A percentile compares a stretch with the other conserved stretches of the same genome.
phyloP scores from a whole-genome alignment of 2,329 filamentous ascomycete genomes.

The Epichloe elymi region DNA sequence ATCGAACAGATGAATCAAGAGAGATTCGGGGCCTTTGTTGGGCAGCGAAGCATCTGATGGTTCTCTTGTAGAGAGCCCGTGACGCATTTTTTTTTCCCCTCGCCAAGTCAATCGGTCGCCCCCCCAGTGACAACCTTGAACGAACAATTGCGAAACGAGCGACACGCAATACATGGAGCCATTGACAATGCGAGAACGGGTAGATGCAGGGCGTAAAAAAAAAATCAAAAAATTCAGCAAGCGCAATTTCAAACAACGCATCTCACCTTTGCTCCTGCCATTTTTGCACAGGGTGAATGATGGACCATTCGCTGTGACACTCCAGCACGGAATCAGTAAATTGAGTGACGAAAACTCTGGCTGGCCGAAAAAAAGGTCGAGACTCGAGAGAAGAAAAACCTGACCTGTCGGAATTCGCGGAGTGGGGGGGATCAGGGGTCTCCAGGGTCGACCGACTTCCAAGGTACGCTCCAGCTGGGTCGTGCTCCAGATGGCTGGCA shows the following conservation, averaged over 20 bases:
- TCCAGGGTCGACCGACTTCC: too few relatives aligned
- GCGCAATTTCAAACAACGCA: background rate
- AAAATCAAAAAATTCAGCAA: background rate
- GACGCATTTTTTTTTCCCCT: too few relatives aligned
- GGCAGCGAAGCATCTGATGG: background rate
- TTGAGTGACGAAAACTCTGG: background rate
- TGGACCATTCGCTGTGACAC: background rate
- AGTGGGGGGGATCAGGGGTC: background rate
- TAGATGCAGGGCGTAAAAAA: background rate
- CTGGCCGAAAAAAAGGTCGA: background rate
- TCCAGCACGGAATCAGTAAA: slow-evolving; percentile 1
- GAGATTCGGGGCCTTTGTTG: background rate
- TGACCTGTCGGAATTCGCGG: slow-evolving; percentile 1
- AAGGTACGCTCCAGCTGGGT: too few relatives aligned
- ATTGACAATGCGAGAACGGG: background rate
- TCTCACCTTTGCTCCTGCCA: slow-evolving; percentile 12
- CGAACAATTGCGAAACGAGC: background rate
- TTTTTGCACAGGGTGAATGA: slow-evolving; percentile 2
- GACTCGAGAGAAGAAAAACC: background rate
- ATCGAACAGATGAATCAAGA: background rate
- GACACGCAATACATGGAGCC: background rate
- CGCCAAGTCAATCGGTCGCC: background rate
- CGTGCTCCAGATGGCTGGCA: too few relatives aligned
- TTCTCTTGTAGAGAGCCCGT: background rate
- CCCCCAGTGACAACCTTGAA: slow-evolving; percentile 2